Percentiles rank a stretch among this genome's conserved stretches.
phyloP scores from a whole-genome alignment of 2,329 filamentous ascomycete genomes.

The Colletotrichum sp. region DNA sequence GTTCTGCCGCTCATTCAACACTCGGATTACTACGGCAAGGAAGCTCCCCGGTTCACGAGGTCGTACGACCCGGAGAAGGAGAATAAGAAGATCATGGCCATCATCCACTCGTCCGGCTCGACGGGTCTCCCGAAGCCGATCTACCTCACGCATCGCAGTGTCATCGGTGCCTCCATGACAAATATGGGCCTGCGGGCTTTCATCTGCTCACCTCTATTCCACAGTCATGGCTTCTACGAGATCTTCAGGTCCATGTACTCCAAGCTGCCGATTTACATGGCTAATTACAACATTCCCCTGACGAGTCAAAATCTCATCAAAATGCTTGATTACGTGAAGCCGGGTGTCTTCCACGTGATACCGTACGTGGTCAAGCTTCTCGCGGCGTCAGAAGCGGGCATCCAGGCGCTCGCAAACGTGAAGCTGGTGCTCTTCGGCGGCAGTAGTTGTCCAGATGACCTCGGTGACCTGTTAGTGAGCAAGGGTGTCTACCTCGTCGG shows the following conservation, averaged over 20 bases:
- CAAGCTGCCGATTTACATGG: conserved; percentile 53
- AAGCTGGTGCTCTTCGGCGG: conserved; percentile 50
- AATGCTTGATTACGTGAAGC: conserved; percentile 37
- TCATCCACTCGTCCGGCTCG: conserved; percentile 49
- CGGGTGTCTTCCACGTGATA: conserved; percentile 50
- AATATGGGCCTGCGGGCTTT: conserved; percentile 49
- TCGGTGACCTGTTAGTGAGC: conserved; percentile 37
- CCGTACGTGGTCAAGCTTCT: conserved; percentile 59
- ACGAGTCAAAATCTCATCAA: conserved; percentile 51
- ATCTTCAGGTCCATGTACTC: conserved; percentile 57
- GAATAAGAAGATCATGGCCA: neutral
- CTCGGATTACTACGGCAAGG: neutral
- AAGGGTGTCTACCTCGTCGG: neutral
- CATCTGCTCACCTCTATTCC: conserved; percentile 61
- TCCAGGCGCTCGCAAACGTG: conserved; percentile 38
- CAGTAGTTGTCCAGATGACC: conserved; percentile 48
- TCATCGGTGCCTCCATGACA: conserved; percentile 48
- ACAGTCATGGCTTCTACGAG: conserved; percentile 61
- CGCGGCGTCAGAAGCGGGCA: conserved; percentile 50
- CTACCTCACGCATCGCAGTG: conserved; percentile 56
- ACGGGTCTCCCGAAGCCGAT: conserved; percentile 69
- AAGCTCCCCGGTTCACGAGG: neutral
- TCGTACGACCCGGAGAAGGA: neutral
- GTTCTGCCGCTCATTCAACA: neutral
- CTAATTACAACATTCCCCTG: conserved; percentile 59